Conservation (phyloP, 2,329 filamentous ascomycete species). For the Fusarium fujikuroi region DNA sequence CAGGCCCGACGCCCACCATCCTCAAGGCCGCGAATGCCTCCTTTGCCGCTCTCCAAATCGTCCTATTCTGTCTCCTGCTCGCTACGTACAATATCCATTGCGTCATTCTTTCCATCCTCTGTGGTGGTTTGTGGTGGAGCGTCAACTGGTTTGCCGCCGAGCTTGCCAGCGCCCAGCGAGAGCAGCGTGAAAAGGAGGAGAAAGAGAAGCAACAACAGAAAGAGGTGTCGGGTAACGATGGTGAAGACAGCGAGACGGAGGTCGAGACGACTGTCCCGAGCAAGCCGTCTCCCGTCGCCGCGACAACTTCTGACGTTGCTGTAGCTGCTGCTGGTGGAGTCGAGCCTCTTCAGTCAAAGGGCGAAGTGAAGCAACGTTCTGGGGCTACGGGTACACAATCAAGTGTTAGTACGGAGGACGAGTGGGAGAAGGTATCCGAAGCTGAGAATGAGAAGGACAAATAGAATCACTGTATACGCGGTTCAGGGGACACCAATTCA, state of each 20-base stretch:
- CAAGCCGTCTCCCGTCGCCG: constrained; percentile 30
- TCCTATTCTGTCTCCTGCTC: constrained; percentile 79
- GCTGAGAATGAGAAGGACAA: constrained; percentile 70
- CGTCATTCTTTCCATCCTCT: constrained; percentile 80
- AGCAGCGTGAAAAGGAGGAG: constrained; percentile 53
- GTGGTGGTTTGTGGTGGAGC: constrained; percentile 85
- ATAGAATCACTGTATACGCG: constrained; percentile 41
- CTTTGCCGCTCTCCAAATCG: constrained; percentile 84
- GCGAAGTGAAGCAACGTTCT: constrained; percentile 62
- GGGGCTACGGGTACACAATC: constrained; percentile 61
- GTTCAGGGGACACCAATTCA: background rate
- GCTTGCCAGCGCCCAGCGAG: constrained; percentile 58
- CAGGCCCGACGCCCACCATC: constrained; percentile 88
- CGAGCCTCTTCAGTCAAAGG: constrained; percentile 55
- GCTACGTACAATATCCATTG: constrained; percentile 92
- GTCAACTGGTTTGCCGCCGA: constrained; percentile 97
- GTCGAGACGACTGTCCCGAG: constrained; percentile 50
- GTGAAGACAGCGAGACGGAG: constrained; percentile 52
- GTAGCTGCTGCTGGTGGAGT: constrained; percentile 51
- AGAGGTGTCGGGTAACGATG: constrained; percentile 41
- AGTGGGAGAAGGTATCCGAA: constrained; percentile 96
- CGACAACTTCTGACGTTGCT: constrained; percentile 25
- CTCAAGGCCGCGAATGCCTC: constrained; percentile 89
- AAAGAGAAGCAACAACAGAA: constrained; percentile 42
- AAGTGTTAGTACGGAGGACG: constrained; percentile 84